These are phyloP conservation scores for Wickerhamomyces ciferrii DNA, from an alignment of 805 yeast species.

Conservation along the genomic window DNA sequence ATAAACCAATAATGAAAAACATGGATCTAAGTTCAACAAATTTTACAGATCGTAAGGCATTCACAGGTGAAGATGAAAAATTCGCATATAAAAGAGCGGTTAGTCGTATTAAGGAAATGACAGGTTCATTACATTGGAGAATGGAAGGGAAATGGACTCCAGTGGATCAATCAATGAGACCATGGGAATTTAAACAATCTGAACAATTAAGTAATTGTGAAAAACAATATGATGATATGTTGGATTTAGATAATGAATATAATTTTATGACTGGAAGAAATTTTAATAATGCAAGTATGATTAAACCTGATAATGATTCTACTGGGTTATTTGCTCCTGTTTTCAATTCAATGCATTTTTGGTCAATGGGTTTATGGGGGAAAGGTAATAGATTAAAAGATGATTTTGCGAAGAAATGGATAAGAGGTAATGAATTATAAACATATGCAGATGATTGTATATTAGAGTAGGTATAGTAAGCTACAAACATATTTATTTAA, in stretches of 20 bases:
- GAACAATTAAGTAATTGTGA: slow-evolving; percentile 8
- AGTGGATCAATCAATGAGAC: slow-evolving; percentile 42
- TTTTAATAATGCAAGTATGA: slow-evolving; percentile 7
- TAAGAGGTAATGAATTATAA: slow-evolving; percentile 28
- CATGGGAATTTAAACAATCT: slow-evolving; percentile 41
- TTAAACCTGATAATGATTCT: too few species aligned
- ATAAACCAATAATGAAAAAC: slow-evolving; percentile 4
- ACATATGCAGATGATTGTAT: too few species aligned
- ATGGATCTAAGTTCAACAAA: slow-evolving; percentile 24
- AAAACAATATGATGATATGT: slow-evolving; percentile 13
- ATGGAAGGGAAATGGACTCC: slow-evolving; percentile 49
- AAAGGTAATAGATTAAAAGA: slow-evolving; percentile 46
- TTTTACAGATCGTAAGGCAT: slow-evolving; percentile 45
- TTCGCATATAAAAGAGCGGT: slow-evolving; percentile 72
- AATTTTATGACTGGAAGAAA: slow-evolving; percentile 21
- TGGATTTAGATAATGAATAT: slow-evolving; percentile 12
- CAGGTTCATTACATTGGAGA: slow-evolving; percentile 49
- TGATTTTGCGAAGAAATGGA: slow-evolving; percentile 52
- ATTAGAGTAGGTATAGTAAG: too few species aligned
- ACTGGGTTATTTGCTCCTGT: slow-evolving; percentile 29
- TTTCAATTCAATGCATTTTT: slow-evolving; percentile 45
- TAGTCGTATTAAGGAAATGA: slow-evolving; percentile 58
- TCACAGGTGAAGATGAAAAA: slow-evolving; percentile 74
- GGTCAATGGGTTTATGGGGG: slow-evolving; percentile 67
- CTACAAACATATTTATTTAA: neutral